Percentiles rank a stretch among this genome's conserved stretches.
These are phyloP conservation scores for Linum lewisii DNA, from an alignment of 345 rosid genomes.

Conservation along the genomic window DNA sequence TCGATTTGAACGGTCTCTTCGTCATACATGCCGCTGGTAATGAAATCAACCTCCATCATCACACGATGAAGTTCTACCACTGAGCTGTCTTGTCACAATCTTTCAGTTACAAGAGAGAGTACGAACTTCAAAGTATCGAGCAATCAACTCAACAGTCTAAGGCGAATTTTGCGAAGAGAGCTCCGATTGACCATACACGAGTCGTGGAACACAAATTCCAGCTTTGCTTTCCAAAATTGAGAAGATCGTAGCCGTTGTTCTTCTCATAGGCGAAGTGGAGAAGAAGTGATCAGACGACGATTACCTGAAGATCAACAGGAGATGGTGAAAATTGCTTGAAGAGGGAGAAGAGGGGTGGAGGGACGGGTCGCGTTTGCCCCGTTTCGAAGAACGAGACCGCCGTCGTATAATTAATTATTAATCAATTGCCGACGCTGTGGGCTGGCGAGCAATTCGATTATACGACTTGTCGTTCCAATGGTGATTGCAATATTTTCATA, in stretches of 20 bases:
- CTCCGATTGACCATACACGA: background rate
- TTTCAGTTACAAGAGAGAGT: background rate
- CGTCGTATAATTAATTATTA: too few species aligned
- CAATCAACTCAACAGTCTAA: background rate
- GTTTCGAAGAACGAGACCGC: too few species aligned
- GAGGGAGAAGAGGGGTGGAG: too few species aligned
- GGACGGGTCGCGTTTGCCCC: too few species aligned
- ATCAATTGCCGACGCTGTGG: too few species aligned
- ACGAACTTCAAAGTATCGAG: background rate
- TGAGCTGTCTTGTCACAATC: background rate
- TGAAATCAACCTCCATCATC: conserved; percentile 66
- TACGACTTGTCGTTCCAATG: too few species aligned
- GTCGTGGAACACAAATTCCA: background rate
- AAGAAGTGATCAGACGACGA: background rate
- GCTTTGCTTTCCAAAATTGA: background rate
- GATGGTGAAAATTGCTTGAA: background rate
- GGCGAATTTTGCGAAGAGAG: background rate
- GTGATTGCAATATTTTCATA: too few species aligned
- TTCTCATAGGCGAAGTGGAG: background rate
- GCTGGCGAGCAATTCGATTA: too few species aligned
- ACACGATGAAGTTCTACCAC: background rate
- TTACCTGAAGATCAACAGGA: background rate
- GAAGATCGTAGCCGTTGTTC: background rate
- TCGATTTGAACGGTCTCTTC: conserved; percentile 48
- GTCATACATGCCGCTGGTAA: conserved; percentile 34